Base-by-base conservation (phyloP, 495 filamentous ascomycete genomes). In the Aspergillus haitiensis region DNA sequence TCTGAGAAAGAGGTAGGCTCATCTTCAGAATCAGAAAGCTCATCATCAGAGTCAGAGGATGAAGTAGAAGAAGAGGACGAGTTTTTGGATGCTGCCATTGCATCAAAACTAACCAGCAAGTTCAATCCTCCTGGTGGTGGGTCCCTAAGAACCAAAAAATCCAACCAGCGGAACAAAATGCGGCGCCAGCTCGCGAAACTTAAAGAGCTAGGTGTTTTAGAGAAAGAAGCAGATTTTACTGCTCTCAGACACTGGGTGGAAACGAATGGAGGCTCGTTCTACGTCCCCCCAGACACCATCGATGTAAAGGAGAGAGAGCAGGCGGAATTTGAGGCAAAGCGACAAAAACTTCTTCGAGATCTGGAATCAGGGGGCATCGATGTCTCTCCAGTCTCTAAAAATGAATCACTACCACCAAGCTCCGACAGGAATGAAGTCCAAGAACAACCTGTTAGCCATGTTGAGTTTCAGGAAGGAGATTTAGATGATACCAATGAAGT, bases 321-420 rank as follows among this genome's bases (percentile, higher is more conserved):
- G 55, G 49, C 31, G 7, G 78, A 79, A 10, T 80, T 85, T 60
- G 78, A 85, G 60, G 72, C 70, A n/a, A 80, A 64, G 47, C 79
- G 78, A 59, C 68, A 82, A 62, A 72, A 78, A 44, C 66, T 87
- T 7, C 73, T 88, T 12, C 72, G 68, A 3, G 78, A 78, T 39
- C 67, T 87, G 31, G 75, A 70, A 34, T 72, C 75, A 13, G 83
- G 84, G 33, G 83, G 82, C 6, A 60, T 84, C 27, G 81, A 84
- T 58, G 63, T 84, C 6, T 72, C 72, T 21, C 62, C 53, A 7
- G 55, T 60, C 12, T 70, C 69, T 7, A 72, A 77, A 31, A 75
- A 76, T 50, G 75, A 74, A 46, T 74, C 72, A 46, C 61, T 67
- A 7, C 65, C 70, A 0, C 70, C 72, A 8, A 59, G 48, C 33